Evolutionary conservation across 148 eudicot species (phyloP).

Genomic region (Beta vulgaris): DNA sequence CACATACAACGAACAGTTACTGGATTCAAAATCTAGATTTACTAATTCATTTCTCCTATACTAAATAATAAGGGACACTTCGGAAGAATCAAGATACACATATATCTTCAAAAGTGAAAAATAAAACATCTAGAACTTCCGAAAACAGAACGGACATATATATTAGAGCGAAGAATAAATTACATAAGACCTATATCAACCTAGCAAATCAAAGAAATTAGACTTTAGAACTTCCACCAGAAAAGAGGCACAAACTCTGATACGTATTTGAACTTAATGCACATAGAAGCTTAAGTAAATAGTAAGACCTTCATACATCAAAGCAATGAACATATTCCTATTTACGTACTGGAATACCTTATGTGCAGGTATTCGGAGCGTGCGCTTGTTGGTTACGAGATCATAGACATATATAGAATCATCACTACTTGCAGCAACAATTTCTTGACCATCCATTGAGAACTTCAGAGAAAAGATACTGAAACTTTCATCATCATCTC

Average conservation of each 20-base stretch:
- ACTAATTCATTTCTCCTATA: no score
- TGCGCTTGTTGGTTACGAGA: constrained; percentile 53
- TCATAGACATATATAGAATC: constrained; percentile 75
- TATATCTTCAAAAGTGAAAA: not conserved
- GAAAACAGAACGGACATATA: not conserved
- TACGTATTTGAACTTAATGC: not conserved
- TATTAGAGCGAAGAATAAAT: not conserved
- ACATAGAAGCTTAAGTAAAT: not conserved
- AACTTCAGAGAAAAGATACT: constrained; percentile 84
- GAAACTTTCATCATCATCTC: constrained; percentile 41
- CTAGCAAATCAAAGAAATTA: not conserved
- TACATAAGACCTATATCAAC: not conserved
- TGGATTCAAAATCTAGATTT: no score
- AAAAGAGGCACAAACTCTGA: not conserved
- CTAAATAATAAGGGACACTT: not conserved
- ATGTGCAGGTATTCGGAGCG: constrained; percentile 67
- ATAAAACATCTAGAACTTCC: not conserved
- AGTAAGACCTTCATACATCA: no score
- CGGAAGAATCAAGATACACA: not conserved
- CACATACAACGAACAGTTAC: no score
- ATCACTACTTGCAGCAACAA: constrained; percentile 81
- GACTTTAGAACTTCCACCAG: not conserved
- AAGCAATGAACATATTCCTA: no score
- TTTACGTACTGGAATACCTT: constrained; percentile 35
- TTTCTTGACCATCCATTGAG: constrained; percentile 81